Percentiles rank a stretch among this genome's conserved stretches.
phyloP scores from a whole-genome alignment of 2,329 filamentous ascomycete species.

The Pseudophaeomoniella oleicola region DNA sequence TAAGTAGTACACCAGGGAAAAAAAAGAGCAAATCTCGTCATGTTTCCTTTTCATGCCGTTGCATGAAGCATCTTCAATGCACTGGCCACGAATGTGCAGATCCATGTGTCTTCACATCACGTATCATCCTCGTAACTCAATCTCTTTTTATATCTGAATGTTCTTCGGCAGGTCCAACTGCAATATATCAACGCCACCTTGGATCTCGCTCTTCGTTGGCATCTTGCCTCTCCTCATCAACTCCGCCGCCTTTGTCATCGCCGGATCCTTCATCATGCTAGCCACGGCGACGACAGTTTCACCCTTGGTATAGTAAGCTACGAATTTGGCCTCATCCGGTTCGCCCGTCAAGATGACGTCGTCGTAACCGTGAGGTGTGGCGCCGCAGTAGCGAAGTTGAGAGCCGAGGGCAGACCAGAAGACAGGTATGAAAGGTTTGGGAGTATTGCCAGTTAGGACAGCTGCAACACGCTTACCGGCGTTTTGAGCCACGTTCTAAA shows the following conservation, averaged over 20 bases:
- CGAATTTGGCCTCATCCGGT: conserved; percentile 64
- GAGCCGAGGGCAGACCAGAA: conserved; percentile 92
- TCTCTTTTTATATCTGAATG: too few relatives aligned
- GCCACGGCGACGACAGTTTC: conserved; percentile 82
- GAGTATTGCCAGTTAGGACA: conserved; percentile 38
- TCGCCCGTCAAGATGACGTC: conserved; percentile 69
- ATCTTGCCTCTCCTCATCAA: conserved; percentile 73
- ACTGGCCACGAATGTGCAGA: too few relatives aligned
- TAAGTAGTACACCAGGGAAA: too few relatives aligned
- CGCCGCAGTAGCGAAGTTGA: conserved; percentile 88
- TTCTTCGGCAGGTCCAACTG: conserved; percentile 9
- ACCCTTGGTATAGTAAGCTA: conserved; percentile 76
- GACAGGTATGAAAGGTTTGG: conserved; percentile 71
- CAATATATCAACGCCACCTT: conserved; percentile 33
- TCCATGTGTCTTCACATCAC: too few relatives aligned
- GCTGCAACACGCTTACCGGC: conserved; percentile 67
- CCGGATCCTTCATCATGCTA: conserved; percentile 79
- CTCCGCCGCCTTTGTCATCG: conserved; percentile 69
- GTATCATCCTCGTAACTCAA: too few relatives aligned
- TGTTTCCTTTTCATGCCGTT: too few relatives aligned
- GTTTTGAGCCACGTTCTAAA: conserved; percentile 88
- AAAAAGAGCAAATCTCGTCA: too few relatives aligned
- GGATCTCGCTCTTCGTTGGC: conserved; percentile 64
- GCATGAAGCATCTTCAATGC: too few relatives aligned
- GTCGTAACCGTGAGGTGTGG: conserved; percentile 70